phyloP scores from a whole-genome alignment of 2,329 filamentous ascomycete genomes.

The Orbilia quercus region DNA sequence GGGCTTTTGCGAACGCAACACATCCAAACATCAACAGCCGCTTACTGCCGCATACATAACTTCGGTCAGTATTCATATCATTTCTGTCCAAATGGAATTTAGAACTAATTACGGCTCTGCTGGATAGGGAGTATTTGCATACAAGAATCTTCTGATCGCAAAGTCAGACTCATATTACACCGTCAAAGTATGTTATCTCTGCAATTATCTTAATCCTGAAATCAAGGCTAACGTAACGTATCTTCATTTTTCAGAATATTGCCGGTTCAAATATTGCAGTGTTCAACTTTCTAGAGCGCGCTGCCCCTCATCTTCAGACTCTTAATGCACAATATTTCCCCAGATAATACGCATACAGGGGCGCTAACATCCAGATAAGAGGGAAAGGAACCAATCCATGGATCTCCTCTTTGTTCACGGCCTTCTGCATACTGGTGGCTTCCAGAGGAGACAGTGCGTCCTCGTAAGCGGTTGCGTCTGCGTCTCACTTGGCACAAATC shows the following conservation, averaged over 20 bases:
- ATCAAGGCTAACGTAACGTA: too few species aligned
- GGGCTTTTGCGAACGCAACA: conserved; percentile 24
- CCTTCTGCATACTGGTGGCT: neutral
- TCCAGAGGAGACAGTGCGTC: neutral
- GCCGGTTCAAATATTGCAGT: too few species aligned
- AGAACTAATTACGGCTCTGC: too few species aligned
- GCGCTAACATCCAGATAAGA: neutral
- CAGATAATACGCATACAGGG: neutral
- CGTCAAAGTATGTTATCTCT: too few species aligned
- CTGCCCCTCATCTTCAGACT: neutral
- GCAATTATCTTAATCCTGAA: too few species aligned
- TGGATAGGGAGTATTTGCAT: too few species aligned
- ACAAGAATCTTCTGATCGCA: too few species aligned
- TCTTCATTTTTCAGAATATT: too few species aligned
- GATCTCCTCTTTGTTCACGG: too few species aligned
- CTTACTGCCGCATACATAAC: neutral
- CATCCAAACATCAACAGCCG: conserved; percentile 1
- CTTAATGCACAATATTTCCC: neutral
- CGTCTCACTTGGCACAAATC: neutral
- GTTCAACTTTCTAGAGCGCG: too few species aligned
- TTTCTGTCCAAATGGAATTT: too few species aligned
- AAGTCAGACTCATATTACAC: too few species aligned
- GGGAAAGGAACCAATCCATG: neutral
- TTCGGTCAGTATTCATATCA: neutral
- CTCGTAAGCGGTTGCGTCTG: neutral